Evolutionary conservation across 495 filamentous ascomycete species (phyloP), one percentile per base, ranked within the genome.

Genomic region (Penicillium cataractarum): DNA sequence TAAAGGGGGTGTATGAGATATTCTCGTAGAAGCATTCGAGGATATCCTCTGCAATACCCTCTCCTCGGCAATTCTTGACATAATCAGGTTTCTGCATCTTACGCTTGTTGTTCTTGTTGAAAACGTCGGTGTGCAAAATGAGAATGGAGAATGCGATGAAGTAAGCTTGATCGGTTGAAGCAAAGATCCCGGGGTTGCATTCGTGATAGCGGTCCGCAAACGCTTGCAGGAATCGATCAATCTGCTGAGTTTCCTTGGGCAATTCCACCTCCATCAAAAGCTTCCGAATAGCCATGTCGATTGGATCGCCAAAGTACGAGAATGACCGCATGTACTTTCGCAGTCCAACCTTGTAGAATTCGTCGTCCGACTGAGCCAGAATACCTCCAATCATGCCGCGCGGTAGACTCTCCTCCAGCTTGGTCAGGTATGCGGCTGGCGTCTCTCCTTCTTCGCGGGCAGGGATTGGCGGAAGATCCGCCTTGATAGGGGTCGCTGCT

Each of bases 71-170:
- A 72, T 97, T 98, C 75, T 96, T 98, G 56, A 97, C 84, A 73
- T 99, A 99, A 62, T 98, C 95, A 0, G 82, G 82, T 66, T 96
- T 96, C 72, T 97, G 93, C 95, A 99, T 99, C 76, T 98, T 99
- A 68, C 93, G 86, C 77, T 97, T 98, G 74, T 98, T 98, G 80
- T 97, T 98, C 74, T 94, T 97, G 81, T 99, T 99, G 86, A 97
- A 97, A 12, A 96, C 92, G 72, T 99, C 95, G 0, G 95, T 97
- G 67, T 99, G 95, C 19, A 99, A 80, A 64, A 99, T 97, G 42
- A 99, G 80, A 44, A 98, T 88, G 2, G 96, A 98, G 69, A 98
- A 99, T 17, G 95, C 92, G 65, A 98, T 93, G 70, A 97, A 96
- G 75, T 98, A 97, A 42, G 95, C 93, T 77, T 97, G 91, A 65